Evolutionary conservation across 192 early-diverging fungal genomes (phyloP), one percentile per base, ranked within the genome.

Genomic region (Coemansia sp.): DNA sequence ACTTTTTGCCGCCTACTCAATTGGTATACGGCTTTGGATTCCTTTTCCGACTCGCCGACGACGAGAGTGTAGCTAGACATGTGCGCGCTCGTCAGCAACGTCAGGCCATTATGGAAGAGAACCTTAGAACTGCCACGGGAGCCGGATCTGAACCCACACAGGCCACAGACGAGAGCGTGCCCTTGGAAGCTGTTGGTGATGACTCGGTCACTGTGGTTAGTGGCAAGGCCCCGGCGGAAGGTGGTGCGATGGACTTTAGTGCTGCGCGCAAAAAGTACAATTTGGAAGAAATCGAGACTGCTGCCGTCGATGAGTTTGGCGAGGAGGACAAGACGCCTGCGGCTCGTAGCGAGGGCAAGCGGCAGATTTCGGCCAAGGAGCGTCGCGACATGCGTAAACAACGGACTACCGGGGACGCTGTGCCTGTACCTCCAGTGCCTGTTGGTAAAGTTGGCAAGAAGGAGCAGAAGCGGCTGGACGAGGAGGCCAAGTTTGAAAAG

Each of bases 21-120:
- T 79, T 99, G 5, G 90, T 96, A 0, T 98, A 97, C 73, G 97
- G 97, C n/a, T 94, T 97, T 80, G 97, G 94, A n/a, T 85, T 97
- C 49, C 31, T 96, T 47, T 99, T 99, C 85, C 86, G 89, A 46
- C 76, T 98, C 49, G 82, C 77, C 24, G 97, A 98, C 66, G 95
- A 96, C 41, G 87, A 88, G 29, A 91, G 88, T 40, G 84, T 92
- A 62, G 89, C 85, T 10, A 84, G 92, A 38, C 97, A 98, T 80
- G 77, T 90, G 8, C 64, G 10, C 22, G 88, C 87, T 51, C 94
- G 95, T 41, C 73, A 94, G 36, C 75, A 85, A 77, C 79, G 73
- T 11, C 68, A 55, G 31, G 71, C 68, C 18, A 74, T 78, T n/a
- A 78, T 79, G 73, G 72, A 77, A 57, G 73, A 77, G 51, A 78